Percentiles rank a stretch among this genome's conserved stretches.
Evolutionary conservation across 2,329 filamentous ascomycete species (phyloP).

Genomic region (Trichophaea hybrida): DNA sequence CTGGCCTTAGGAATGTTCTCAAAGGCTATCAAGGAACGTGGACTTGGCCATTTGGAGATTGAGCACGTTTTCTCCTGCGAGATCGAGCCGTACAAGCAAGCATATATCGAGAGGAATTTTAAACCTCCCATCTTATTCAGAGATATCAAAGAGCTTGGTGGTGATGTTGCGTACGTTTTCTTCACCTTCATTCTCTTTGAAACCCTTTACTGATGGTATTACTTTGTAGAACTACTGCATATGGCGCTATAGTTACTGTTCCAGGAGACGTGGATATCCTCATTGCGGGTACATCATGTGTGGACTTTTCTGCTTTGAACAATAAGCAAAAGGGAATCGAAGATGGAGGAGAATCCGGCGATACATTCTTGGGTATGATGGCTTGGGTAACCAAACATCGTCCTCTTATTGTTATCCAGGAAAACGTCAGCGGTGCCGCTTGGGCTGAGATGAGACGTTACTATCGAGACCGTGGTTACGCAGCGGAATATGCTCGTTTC

Average conservation of each 20-base stretch:
- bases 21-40: slow-evolving; percentile 33
- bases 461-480: slow-evolving; percentile 43
- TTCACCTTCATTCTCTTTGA: background rate
- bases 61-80: slow-evolving; percentile 49
- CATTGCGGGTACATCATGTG: slow-evolving; percentile 59
- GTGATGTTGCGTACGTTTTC: slow-evolving; percentile 36
- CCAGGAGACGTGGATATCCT: slow-evolving; percentile 49
- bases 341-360: slow-evolving; percentile 47
- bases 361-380: slow-evolving; percentile 50
- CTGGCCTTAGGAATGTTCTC: slow-evolving; percentile 47
- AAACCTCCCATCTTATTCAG: slow-evolving; percentile 40
- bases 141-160: slow-evolving; percentile 44
- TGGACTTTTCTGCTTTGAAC: slow-evolving; percentile 59
- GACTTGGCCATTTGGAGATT: slow-evolving; percentile 33
- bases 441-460: slow-evolving; percentile 41
- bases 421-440: slow-evolving; percentile 51
- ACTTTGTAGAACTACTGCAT: slow-evolving; percentile 45
- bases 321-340: slow-evolving; percentile 38
- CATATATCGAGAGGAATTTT: slow-evolving; percentile 47
- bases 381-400: slow-evolving; percentile 41
- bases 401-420: slow-evolving; percentile 52
- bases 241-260: slow-evolving; percentile 44
- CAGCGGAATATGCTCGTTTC: slow-evolving; percentile 35
- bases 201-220: background rate
- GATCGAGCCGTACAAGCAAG: slow-evolving; percentile 49